Conservation (phyloP, 169 alveolate species). For the Babesia sp. region DNA sequence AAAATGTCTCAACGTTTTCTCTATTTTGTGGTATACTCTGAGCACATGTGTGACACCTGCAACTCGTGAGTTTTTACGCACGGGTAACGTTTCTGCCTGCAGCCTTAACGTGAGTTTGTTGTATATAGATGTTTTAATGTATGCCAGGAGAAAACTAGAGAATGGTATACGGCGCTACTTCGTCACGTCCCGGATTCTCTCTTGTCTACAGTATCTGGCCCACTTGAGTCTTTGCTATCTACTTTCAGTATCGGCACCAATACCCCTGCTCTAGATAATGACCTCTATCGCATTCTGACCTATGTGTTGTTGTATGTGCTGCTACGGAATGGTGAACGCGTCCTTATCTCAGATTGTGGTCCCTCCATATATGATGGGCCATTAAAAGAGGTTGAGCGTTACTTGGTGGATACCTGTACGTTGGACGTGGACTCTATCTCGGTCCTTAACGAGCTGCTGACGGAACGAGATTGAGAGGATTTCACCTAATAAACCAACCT, state of each 20-base stretch:
- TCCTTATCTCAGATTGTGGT: background rate
- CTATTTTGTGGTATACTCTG: constrained; percentile 55
- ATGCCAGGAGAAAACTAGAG: constrained; percentile 23
- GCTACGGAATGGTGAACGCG: constrained; percentile 15
- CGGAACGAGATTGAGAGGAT: constrained; percentile 13
- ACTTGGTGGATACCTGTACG: background rate
- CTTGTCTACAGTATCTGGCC: background rate
- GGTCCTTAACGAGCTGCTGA: constrained; percentile 8
- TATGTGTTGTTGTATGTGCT: constrained; percentile 9
- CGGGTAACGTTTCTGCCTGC: constrained; percentile 8
- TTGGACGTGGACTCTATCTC: constrained; percentile 21
- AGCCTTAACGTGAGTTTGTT: constrained; percentile 20
- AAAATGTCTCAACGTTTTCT: constrained; percentile 34
- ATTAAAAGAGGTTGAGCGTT: background rate
- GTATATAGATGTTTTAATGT: background rate
- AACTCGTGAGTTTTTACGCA: constrained; percentile 33
- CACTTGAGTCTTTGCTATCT: constrained; percentile 28
- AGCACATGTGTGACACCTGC: constrained; percentile 41
- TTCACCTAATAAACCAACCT: background rate
- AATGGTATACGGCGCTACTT: constrained; percentile 33
- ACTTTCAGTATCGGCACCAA: constrained; percentile 49
- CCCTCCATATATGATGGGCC: background rate
- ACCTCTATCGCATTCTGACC: constrained; percentile 2
- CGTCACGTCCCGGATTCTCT: constrained; percentile 30
- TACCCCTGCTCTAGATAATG: constrained; percentile 17